Evolutionary conservation across 2,329 filamentous ascomycete species (phyloP).

Genomic region (Delphinella strobiligena): DNA sequence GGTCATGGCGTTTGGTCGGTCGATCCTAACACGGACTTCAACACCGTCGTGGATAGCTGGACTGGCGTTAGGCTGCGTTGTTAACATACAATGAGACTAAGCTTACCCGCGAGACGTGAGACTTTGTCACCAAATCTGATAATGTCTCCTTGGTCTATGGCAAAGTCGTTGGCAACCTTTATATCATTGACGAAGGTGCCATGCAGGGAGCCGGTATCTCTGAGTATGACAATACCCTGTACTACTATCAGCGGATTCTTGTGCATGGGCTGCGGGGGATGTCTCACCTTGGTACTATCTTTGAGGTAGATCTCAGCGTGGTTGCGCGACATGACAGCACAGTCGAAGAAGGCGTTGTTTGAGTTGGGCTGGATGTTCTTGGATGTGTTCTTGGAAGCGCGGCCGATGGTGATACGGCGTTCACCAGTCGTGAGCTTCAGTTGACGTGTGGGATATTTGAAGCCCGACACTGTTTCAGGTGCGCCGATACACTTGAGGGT

Average conservation of each 20-base stretch:
- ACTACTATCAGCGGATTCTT: constrained; percentile 2
- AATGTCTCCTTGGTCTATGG: constrained; percentile 14
- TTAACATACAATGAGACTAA: constrained; percentile 6
- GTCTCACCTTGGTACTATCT: constrained; percentile 4
- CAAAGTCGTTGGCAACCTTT: constrained; percentile 11
- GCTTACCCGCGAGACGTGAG: constrained; percentile 2
- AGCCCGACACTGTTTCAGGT: no score
- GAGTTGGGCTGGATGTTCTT: constrained; percentile 18
- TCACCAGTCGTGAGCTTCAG: constrained; percentile 19
- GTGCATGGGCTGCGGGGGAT: constrained; percentile 8
- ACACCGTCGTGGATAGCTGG: constrained; percentile 4
- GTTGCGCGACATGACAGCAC: constrained; percentile 22
- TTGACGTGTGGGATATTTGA: constrained; percentile 14
- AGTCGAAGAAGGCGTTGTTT: constrained; percentile 24
- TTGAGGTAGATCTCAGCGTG: constrained; percentile 20
- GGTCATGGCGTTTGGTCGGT: background rate
- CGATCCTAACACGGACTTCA: background rate
- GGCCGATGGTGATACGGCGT: constrained; percentile 26
- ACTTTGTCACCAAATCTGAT: constrained; percentile 21
- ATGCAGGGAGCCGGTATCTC: constrained; percentile 20
- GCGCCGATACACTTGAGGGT: background rate
- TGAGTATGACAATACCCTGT: constrained; percentile 15
- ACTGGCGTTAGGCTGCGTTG: constrained; percentile 3
- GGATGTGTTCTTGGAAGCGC: constrained; percentile 27
- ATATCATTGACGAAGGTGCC: constrained; percentile 23